phyloP scores from a whole-genome alignment of 495 filamentous ascomycete species.

The Trichoderma orchidacearum region DNA sequence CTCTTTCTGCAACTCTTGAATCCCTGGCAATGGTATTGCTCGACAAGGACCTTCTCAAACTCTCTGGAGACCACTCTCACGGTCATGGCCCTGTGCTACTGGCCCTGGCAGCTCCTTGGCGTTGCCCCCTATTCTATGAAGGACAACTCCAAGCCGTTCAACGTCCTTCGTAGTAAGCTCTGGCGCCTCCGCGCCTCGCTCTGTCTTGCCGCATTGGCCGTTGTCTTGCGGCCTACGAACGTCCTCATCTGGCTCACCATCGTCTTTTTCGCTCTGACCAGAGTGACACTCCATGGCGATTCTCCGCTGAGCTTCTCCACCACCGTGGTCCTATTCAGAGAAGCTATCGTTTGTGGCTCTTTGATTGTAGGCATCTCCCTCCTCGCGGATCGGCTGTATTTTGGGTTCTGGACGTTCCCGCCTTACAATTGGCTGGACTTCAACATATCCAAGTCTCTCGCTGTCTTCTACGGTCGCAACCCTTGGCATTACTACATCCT shows the following conservation, averaged over 20 bases:
- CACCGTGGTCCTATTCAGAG: slow-evolving; percentile 41
- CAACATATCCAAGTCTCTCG: slow-evolving; percentile 76
- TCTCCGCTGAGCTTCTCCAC: slow-evolving; percentile 26
- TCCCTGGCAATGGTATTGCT: slow-evolving; percentile 96
- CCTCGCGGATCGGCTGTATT: slow-evolving; percentile 68
- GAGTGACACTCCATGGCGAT: slow-evolving; percentile 20
- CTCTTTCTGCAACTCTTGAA: slow-evolving; percentile 61
- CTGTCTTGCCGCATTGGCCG: slow-evolving; percentile 65
- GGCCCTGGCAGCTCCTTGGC: slow-evolving; percentile 62
- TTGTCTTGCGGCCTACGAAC: slow-evolving; percentile 84
- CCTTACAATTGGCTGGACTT: slow-evolving; percentile 82
- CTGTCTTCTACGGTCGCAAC: slow-evolving; percentile 88
- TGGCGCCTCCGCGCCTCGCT: slow-evolving; percentile 49
- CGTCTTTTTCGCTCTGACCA: slow-evolving; percentile 27
- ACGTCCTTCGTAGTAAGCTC: slow-evolving; percentile 6
- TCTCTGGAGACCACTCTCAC: slow-evolving; percentile 84
- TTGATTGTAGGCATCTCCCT: slow-evolving; percentile 46
- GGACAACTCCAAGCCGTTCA: slow-evolving; percentile 10
- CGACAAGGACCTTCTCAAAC: slow-evolving; percentile 87
- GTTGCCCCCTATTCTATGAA: slow-evolving; percentile 13
- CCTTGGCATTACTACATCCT: slow-evolving; percentile 85
- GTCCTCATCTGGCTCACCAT: slow-evolving; percentile 65
- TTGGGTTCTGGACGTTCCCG: slow-evolving; percentile 79
- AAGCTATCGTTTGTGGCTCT: slow-evolving; percentile 55
- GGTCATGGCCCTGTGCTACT: slow-evolving; percentile 60